A percentile compares a stretch with the other conserved stretches of the same genome.
Evolutionary conservation across 2,329 filamentous ascomycete species (phyloP).

Genomic region (Apiospora sp.): DNA sequence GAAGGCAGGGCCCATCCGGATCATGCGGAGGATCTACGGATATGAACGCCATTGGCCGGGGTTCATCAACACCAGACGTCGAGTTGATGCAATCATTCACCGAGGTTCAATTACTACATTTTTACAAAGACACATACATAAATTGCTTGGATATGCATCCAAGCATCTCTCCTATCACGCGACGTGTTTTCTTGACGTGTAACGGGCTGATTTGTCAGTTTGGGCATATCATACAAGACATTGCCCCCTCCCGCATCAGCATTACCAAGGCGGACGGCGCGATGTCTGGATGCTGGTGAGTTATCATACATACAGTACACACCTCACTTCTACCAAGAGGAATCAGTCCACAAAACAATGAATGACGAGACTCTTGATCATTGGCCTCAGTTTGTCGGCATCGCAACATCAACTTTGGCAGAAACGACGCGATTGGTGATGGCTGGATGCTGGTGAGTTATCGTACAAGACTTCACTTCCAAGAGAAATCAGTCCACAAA

Average conservation of each 20-base stretch:
- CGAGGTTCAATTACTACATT: neutral
- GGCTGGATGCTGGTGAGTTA: neutral
- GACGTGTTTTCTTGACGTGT: neutral
- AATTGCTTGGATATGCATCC: neutral
- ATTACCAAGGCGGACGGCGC: constrained; percentile 1
- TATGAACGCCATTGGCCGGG: neutral
- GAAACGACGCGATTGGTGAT: too few species aligned
- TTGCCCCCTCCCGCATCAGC: neutral
- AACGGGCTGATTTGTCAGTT: constrained; percentile 8
- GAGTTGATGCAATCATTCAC: neutral
- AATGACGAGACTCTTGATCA: too few species aligned
- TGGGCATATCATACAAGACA: neutral
- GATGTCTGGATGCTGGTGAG: too few species aligned
- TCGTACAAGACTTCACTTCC: neutral
- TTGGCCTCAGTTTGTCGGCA: too few species aligned
- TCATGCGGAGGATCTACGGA: neutral
- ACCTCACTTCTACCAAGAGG: too few species aligned
- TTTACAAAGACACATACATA: neutral
- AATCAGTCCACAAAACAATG: too few species aligned
- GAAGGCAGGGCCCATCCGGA: neutral
- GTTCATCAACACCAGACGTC: neutral
- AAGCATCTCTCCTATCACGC: neutral
- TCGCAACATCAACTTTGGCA: too few species aligned
- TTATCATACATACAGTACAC: too few species aligned
- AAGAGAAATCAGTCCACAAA: neutral